A percentile compares a stretch with the other conserved stretches of the same genome.
These are phyloP conservation scores for Ophiostoma himal-ulmi DNA, from an alignment of 2,329 filamentous ascomycete genomes.

Conservation along the genomic window DNA sequence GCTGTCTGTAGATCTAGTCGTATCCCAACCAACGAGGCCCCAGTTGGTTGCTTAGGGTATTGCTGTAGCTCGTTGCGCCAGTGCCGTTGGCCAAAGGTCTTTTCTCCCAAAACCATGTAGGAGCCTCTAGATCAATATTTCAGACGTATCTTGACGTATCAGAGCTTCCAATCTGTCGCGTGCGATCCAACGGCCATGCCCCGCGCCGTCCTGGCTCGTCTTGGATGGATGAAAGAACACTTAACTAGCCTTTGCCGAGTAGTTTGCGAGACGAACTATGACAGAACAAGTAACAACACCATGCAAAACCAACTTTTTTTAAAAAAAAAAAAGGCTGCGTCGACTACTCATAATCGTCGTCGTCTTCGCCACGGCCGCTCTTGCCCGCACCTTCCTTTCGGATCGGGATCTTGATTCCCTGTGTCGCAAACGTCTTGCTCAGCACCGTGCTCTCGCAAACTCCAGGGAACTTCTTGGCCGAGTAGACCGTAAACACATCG, in stretches of 20 bases:
- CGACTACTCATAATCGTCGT: slow-evolving; percentile 28
- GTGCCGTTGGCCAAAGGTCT: too few species aligned
- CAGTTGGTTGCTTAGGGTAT: too few species aligned
- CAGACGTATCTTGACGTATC: too few species aligned
- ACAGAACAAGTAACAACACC: neutral
- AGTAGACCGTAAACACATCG: slow-evolving; percentile 86
- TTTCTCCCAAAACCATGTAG: too few species aligned
- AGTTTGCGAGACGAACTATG: neutral
- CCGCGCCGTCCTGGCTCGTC: neutral
- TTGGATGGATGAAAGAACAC: neutral
- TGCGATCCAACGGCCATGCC: neutral
- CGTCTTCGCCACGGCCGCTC: slow-evolving; percentile 50
- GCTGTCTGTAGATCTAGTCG: too few species aligned
- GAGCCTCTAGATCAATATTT: too few species aligned
- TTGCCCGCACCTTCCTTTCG: slow-evolving; percentile 67
- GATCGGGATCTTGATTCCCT: slow-evolving; percentile 96
- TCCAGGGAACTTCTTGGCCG: slow-evolving; percentile 95
- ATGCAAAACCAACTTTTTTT: neutral
- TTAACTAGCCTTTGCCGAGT: neutral
- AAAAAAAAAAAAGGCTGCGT: too few species aligned
- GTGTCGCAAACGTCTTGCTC: slow-evolving; percentile 86
- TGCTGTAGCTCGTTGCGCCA: too few species aligned
- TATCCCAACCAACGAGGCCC: too few species aligned
- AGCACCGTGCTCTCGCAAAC: slow-evolving; percentile 89
- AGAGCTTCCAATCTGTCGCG: too few species aligned